Percentiles rank a stretch among this genome's conserved stretches.
Conservation (phyloP, 192 early-diverging fungal species). For the Paraglomus occultum region DNA sequence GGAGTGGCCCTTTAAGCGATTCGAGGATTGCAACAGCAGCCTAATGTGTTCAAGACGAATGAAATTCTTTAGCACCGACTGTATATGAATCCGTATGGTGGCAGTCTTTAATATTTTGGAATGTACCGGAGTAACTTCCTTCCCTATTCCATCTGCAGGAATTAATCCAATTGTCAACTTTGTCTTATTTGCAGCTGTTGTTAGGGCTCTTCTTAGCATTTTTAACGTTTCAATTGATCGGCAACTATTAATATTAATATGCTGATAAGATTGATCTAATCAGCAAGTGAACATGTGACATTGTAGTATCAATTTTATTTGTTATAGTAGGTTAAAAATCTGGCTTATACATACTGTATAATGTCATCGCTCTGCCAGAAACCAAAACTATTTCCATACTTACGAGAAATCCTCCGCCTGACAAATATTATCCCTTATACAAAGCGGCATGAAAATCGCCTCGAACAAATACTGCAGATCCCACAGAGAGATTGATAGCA, state of each 20-base stretch:
- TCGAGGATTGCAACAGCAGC: constrained; percentile 89
- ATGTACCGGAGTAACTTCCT: constrained; percentile 89
- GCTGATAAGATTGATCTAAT: too few species aligned
- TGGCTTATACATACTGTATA: constrained; percentile 1
- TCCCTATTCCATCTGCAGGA: constrained; percentile 96
- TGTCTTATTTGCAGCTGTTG: constrained; percentile 44
- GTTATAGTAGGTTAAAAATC: constrained; percentile 4
- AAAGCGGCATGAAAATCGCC: constrained; percentile 12
- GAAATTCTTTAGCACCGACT: constrained; percentile 5
- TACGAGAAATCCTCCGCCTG: constrained; percentile 4
- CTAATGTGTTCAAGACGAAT: constrained; percentile 45
- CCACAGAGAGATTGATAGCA: constrained; percentile 4
- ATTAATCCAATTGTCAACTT: constrained; percentile 85
- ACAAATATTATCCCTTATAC: constrained; percentile 1
- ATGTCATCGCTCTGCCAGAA: constrained; percentile 10
- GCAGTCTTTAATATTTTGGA: not conserved
- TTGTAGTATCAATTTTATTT: too few species aligned
- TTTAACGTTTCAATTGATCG: too few species aligned
- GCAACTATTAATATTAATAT: too few species aligned
- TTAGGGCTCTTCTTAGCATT: constrained; percentile 36
- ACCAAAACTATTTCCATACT: constrained; percentile 1
- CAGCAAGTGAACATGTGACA: too few species aligned
- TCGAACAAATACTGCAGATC: not conserved
- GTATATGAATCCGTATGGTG: constrained; percentile 29
- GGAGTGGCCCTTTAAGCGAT: constrained; percentile 59